Base-by-base conservation (phyloP, 805 yeast genomes). In the Ogataea corticis region DNA sequence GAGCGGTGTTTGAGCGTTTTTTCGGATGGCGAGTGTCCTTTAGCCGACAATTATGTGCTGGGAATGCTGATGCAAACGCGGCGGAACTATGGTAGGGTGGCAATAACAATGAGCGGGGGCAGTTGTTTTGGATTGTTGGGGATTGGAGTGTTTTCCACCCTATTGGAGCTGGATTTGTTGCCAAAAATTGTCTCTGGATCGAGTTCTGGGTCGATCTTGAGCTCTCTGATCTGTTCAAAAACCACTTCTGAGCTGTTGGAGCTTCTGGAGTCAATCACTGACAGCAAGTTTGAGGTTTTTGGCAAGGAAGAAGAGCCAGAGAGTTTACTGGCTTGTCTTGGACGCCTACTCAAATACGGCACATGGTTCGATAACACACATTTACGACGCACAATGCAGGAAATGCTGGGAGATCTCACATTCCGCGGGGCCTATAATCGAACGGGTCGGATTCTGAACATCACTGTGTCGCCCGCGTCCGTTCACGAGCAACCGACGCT, bases 181-280 rank as follows among this genome's bases (percentile, higher is more conserved):
- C 99, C 99, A 0, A 76, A 86, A 39, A 87, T 94, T 30, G 80
- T 94, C 13, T 86, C 96, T 38, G 99, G 99, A 1, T 86, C 96
- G 12, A 88, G 96, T 18, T 96, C 97, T 0, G 99, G 99, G 14
- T 90, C 97, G 1, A 91, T 94, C 42, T 83, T 94, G 38, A 97
- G 98, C 15, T 80, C 96, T 39, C 80, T 94, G 14, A 72, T 94
- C 38, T 89, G 96, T 59, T 83, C 87, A 14, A 88, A 85, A 59
- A 78, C 84, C 9, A 83, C 82, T 46, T 86, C 81, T 27, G 97
- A 91, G 63, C 72, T 83, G 2, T 63, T 72, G 15, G 74, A 67
- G 5, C 62, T 88, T 14, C 67, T 92, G 46, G 73, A 67, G 25
- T 78, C 82, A 13, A 80, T 91, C 46, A 79, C 82, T 38, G 83